phyloP scores from a whole-genome alignment of 2,329 filamentous ascomycete genomes.

The Domatiomyces globalis region DNA sequence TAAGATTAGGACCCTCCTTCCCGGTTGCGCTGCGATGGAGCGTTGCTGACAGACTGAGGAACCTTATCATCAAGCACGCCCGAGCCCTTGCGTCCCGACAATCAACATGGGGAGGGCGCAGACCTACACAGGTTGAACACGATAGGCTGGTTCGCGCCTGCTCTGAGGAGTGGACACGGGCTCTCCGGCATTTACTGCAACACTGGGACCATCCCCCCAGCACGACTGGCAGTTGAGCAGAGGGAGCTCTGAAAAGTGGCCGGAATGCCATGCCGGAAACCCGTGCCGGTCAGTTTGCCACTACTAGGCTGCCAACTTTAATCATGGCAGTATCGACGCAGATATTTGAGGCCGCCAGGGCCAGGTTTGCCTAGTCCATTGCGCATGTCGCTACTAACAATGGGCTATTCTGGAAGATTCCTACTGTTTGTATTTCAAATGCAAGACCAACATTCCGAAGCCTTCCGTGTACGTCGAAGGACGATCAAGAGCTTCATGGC shows the following conservation, averaged over 20 bases:
- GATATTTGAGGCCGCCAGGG: no score
- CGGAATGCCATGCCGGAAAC: no score
- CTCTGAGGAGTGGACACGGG: slow-evolving; percentile 51
- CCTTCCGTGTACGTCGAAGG: no score
- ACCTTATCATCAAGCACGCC: slow-evolving; percentile 48
- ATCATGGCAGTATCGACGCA: no score
- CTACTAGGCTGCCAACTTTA: not conserved
- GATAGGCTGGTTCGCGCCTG: slow-evolving; percentile 49
- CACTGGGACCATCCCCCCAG: slow-evolving; percentile 53
- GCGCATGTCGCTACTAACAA: no score
- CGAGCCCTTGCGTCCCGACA: slow-evolving; percentile 45
- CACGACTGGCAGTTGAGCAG: slow-evolving; percentile 18
- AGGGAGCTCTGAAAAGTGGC: not conserved
- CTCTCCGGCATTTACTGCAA: slow-evolving; percentile 50
- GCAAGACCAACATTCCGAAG: no score
- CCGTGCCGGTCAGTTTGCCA: not conserved
- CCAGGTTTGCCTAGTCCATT: no score
- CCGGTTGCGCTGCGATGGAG: not conserved
- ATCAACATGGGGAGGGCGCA: slow-evolving; percentile 54
- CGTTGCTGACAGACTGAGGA: slow-evolving; percentile 27
- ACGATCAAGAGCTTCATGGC: no score
- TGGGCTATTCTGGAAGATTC: no score
- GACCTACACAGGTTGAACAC: slow-evolving; percentile 43
- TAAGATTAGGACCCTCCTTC: slow-evolving; percentile 9
- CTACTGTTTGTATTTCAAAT: no score